Percentiles rank a stretch among this genome's conserved stretches.
Evolutionary conservation across 805 yeast species (phyloP).

Genomic region (Spathaspora gorwiae): DNA sequence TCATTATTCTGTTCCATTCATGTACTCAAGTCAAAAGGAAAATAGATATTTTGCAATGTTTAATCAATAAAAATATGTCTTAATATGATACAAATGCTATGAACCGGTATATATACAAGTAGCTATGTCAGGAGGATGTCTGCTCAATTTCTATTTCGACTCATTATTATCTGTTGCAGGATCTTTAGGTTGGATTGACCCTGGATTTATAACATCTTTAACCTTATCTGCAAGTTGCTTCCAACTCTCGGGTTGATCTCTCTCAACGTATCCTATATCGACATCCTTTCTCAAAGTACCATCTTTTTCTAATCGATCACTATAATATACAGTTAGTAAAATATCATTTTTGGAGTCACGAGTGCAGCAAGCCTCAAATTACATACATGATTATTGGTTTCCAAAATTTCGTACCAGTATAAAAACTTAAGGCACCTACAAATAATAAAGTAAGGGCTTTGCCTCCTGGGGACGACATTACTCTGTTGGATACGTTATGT

Average conservation of each 20-base stretch:
- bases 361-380: not conserved
- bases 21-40: no score
- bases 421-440: constrained; percentile 31
- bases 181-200: constrained; percentile 1
- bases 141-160: not conserved
- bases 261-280: constrained; percentile 42
- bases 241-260: constrained; percentile 35
- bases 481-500: not conserved
- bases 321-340: constrained; percentile 13
- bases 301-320: constrained; percentile 61
- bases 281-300: constrained; percentile 62
- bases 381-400: constrained; percentile 68
- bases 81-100: no score
- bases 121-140: not conserved
- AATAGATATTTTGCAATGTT: no score
- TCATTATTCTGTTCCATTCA: no score
- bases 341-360: no score
- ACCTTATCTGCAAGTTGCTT: constrained; percentile 31
- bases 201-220: constrained; percentile 28
- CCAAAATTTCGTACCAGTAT: constrained; percentile 60
- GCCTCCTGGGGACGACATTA: constrained; percentile 11
- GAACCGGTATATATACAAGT: not conserved
- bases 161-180: not conserved
- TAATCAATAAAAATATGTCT: no score
- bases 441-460: constrained; percentile 16